Percentiles rank a stretch among this genome's conserved stretches.
Evolutionary conservation across 2,329 filamentous ascomycete genomes (phyloP).

Genomic region (Paecilomyces variotii): DNA sequence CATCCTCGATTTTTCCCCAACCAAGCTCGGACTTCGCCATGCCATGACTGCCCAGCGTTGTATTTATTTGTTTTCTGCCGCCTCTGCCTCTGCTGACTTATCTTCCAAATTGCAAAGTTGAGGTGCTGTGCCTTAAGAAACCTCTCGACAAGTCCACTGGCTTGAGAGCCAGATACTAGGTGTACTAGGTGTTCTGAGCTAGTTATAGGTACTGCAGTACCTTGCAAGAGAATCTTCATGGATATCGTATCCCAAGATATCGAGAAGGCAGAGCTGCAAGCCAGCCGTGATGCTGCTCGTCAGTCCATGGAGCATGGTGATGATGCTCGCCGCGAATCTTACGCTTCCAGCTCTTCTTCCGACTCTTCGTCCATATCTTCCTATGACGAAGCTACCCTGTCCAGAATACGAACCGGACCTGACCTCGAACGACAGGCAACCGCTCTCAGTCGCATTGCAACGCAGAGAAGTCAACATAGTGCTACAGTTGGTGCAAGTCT

Average conservation of each 20-base stretch:
- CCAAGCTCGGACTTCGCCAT: neutral
- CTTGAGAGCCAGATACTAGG: neutral
- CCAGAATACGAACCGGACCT: constrained; percentile 24
- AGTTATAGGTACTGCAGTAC: neutral
- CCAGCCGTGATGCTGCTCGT: constrained; percentile 10
- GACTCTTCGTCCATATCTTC: constrained; percentile 15
- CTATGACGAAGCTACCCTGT: constrained; percentile 16
- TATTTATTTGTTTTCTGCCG: neutral
- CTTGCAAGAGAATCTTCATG: constrained; percentile 17
- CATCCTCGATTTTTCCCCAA: neutral
- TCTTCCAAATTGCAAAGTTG: neutral
- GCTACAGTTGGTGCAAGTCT: constrained; percentile 33
- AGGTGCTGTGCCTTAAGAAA: neutral
- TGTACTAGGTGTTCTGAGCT: neutral
- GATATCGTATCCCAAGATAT: constrained; percentile 28
- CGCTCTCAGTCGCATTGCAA: constrained; percentile 33
- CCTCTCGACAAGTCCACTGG: neutral
- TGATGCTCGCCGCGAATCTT: constrained; percentile 8
- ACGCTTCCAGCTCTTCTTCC: constrained; percentile 15
- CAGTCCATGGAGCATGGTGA: constrained; percentile 8
- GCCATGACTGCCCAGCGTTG: neutral
- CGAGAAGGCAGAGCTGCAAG: constrained; percentile 28
- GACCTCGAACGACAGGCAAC: constrained; percentile 31
- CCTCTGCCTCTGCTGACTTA: neutral
- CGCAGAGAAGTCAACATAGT: constrained; percentile 33